Evolutionary conservation across 2,329 filamentous ascomycete species (phyloP).

Genomic region (Chaetothyriales sp.): DNA sequence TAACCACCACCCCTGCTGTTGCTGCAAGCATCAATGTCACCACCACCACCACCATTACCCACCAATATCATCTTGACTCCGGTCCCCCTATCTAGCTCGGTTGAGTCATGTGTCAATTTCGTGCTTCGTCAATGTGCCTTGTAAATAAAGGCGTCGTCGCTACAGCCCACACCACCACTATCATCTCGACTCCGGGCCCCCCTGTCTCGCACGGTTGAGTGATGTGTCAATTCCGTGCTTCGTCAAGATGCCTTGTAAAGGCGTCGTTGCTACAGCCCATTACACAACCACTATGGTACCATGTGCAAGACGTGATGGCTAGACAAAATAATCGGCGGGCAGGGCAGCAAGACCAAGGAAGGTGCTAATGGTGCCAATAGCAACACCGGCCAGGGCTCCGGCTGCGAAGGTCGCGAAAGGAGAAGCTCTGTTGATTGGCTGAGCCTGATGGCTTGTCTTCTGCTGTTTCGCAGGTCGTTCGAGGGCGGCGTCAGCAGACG

Average conservation of each 20-base stretch:
- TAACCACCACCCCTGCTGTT: background rate
- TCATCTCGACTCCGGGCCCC: background rate
- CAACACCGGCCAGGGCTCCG: conserved; percentile 27
- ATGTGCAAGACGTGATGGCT: background rate
- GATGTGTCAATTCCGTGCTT: too few relatives aligned
- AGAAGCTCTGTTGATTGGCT: conserved; percentile 1
- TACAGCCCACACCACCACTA: background rate
- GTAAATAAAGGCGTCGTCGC: background rate
- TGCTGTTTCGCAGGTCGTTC: background rate
- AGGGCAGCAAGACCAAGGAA: conserved; percentile 29
- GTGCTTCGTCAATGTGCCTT: background rate
- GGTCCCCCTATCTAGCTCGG: background rate
- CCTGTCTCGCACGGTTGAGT: background rate
- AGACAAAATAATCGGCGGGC: conserved; percentile 31
- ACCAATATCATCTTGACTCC: background rate
- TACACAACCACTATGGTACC: background rate
- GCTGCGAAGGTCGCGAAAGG: conserved; percentile 26
- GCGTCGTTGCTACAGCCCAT: background rate
- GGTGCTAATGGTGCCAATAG: conserved; percentile 30
- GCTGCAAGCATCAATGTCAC: background rate
- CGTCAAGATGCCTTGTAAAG: background rate
- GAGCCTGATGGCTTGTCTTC: background rate
- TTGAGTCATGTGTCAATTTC: background rate
- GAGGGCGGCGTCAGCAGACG: background rate
- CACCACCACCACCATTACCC: too few relatives aligned